Percentiles rank a stretch among this genome's conserved stretches.
Conservation (phyloP, 306 rosid genomes). For the Prinsepia uniflora region DNA sequence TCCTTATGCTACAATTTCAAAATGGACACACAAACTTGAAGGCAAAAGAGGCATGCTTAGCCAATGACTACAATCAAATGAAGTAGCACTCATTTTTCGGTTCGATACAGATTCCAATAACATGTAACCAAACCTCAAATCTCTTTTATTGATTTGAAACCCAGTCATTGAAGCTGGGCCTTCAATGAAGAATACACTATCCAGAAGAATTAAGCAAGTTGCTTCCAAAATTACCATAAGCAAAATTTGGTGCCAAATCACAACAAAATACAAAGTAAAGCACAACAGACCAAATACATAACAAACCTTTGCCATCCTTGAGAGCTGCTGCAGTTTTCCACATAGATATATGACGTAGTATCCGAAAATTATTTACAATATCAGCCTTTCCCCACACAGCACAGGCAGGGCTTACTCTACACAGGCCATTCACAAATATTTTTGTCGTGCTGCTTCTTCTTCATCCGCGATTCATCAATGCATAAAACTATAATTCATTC, state of each 20-base stretch:
- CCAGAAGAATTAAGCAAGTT: constrained; percentile 26
- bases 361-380: constrained; percentile 36
- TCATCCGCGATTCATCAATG: constrained; percentile 11
- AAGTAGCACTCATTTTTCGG: neutral
- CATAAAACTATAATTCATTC: constrained; percentile 9
- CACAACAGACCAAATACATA: constrained; percentile 46
- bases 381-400: constrained; percentile 30
- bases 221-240: constrained; percentile 20
- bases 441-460: constrained; percentile 17
- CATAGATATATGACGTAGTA: constrained; percentile 23
- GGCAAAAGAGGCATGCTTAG: neutral
- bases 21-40: neutral
- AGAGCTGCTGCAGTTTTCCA: constrained; percentile 30
- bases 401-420: constrained; percentile 28
- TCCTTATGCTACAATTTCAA: neutral
- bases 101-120: neutral
- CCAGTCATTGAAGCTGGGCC: constrained; percentile 40
- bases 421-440: constrained; percentile 34
- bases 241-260: constrained; percentile 30
- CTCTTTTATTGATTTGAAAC: constrained; percentile 48
- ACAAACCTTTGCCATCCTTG: constrained; percentile 28
- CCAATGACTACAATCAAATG: neutral
- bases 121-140: constrained; percentile 4
- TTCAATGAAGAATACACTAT: constrained; percentile 45
- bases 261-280: constrained; percentile 46